Conservation (phyloP, 2,329 filamentous ascomycete genomes). For the Scolecobasidium constrictum region DNA sequence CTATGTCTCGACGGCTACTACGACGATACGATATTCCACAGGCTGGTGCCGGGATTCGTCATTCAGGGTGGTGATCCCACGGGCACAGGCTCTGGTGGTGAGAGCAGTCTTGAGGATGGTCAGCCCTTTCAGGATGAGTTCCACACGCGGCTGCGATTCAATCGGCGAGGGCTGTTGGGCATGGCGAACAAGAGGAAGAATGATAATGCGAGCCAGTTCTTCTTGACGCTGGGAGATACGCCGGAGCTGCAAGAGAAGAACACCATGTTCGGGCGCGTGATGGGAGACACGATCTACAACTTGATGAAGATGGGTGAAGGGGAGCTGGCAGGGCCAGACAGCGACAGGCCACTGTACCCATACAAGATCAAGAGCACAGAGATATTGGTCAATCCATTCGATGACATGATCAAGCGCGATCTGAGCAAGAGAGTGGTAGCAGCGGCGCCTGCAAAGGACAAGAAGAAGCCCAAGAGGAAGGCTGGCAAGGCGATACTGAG, state of each 20-base stretch:
- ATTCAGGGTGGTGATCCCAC: constrained; percentile 92
- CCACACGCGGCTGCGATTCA: constrained; percentile 86
- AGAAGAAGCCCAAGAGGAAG: constrained; percentile 54
- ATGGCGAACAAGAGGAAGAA: constrained; percentile 84
- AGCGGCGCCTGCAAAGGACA: constrained; percentile 34
- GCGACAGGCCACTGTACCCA: constrained; percentile 77
- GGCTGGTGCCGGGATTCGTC: constrained; percentile 83
- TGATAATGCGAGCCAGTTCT: constrained; percentile 93
- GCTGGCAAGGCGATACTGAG: constrained; percentile 66
- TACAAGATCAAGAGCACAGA: constrained; percentile 62
- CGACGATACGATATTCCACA: constrained; percentile 86
- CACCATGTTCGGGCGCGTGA: constrained; percentile 85
- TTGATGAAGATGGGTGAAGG: constrained; percentile 85
- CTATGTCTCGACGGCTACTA: constrained; percentile 90
- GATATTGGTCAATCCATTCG: constrained; percentile 71
- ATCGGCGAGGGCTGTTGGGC: constrained; percentile 77
- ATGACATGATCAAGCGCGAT: constrained; percentile 57
- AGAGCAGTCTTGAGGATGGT: constrained; percentile 83
- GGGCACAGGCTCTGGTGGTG: constrained; percentile 81
- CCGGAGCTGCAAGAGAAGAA: constrained; percentile 83
- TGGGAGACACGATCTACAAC: constrained; percentile 69
- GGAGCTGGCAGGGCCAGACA: constrained; percentile 64
- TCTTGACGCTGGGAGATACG: constrained; percentile 76
- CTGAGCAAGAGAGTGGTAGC: constrained; percentile 38
- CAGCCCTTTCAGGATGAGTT: constrained; percentile 80